These are phyloP conservation scores for Cercospora janseana DNA, from an alignment of 2,329 filamentous ascomycete genomes.

Conservation along the genomic window DNA sequence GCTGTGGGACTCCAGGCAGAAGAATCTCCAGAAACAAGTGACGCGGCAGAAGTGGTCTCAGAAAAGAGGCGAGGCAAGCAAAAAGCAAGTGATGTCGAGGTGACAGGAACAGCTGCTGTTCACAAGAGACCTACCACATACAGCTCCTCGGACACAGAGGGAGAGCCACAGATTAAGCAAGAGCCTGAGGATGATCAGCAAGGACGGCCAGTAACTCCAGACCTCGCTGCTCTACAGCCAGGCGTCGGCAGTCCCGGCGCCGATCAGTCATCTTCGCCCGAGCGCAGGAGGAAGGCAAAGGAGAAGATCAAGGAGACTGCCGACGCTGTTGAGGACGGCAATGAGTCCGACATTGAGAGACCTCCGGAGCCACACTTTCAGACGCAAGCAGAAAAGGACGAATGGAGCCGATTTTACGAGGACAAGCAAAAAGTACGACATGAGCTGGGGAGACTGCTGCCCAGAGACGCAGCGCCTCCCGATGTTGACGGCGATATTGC, in stretches of 20 bases:
- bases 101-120: constrained; percentile 44
- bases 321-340: constrained; percentile 12
- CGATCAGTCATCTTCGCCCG: constrained; percentile 37
- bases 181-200: constrained; percentile 52
- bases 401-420: constrained; percentile 50
- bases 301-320: constrained; percentile 25
- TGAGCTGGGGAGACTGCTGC: constrained; percentile 47
- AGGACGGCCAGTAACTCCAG: constrained; percentile 24
- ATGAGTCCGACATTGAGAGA: constrained; percentile 23
- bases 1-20: constrained; percentile 48
- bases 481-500: constrained; percentile 45
- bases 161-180: constrained; percentile 49
- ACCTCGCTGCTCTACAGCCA: constrained; percentile 16
- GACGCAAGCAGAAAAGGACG: constrained; percentile 53
- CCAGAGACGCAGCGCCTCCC: constrained; percentile 30
- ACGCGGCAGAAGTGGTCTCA: constrained; percentile 18
- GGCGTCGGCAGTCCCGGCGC: constrained; percentile 31
- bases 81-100: constrained; percentile 43
- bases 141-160: constrained; percentile 40
- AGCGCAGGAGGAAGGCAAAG: constrained; percentile 35
- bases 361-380: constrained; percentile 46
- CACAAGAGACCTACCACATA: constrained; percentile 41
- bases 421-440: constrained; percentile 48
- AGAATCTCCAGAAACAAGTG: constrained; percentile 28
- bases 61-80: constrained; percentile 42